Conservation (phyloP, 2,329 filamentous ascomycete species). For the Lasiodiplodia sp. region DNA sequence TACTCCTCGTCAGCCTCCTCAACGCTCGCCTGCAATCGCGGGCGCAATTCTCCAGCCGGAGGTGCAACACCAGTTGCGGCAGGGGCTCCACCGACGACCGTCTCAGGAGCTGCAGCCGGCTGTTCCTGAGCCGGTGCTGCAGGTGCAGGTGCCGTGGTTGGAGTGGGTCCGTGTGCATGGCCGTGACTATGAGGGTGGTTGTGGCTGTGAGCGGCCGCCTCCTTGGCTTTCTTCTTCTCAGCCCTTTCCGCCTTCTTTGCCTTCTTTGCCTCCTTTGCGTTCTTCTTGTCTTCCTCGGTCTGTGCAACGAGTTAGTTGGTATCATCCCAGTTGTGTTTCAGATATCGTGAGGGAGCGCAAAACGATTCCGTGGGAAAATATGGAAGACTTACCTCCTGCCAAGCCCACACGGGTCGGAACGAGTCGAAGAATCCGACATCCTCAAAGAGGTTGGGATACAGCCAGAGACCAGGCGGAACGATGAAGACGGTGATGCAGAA, state of each 20-base stretch:
- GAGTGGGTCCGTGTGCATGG: slow-evolving; percentile 41
- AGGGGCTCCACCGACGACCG: slow-evolving; percentile 17
- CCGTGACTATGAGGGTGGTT: slow-evolving; percentile 42
- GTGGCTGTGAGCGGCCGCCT: slow-evolving; percentile 32
- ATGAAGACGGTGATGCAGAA: slow-evolving; percentile 92
- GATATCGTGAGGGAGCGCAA: background rate
- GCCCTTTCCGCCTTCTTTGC: slow-evolving; percentile 32
- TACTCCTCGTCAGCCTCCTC: slow-evolving; percentile 49
- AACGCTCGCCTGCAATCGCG: slow-evolving; percentile 45
- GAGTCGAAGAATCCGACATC: slow-evolving; percentile 98
- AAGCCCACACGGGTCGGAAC: slow-evolving; percentile 95
- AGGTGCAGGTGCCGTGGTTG: slow-evolving; percentile 39
- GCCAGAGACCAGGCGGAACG: slow-evolving; percentile 88
- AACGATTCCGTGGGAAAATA: background rate
- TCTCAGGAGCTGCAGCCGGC: slow-evolving; percentile 9
- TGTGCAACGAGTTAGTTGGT: slow-evolving; percentile 29
- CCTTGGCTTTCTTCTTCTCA: slow-evolving; percentile 37
- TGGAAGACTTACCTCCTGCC: slow-evolving; percentile 80
- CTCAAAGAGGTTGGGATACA: slow-evolving; percentile 97
- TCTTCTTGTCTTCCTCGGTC: slow-evolving; percentile 51
- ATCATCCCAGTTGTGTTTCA: background rate
- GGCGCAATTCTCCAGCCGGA: slow-evolving; percentile 32
- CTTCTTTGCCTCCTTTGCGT: slow-evolving; percentile 38
- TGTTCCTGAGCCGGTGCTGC: slow-evolving; percentile 32
- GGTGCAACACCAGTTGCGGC: slow-evolving; percentile 25